Base-by-base conservation (phyloP, 2,329 filamentous ascomycete species). In the Sclerotinia sclerotiorum region DNA sequence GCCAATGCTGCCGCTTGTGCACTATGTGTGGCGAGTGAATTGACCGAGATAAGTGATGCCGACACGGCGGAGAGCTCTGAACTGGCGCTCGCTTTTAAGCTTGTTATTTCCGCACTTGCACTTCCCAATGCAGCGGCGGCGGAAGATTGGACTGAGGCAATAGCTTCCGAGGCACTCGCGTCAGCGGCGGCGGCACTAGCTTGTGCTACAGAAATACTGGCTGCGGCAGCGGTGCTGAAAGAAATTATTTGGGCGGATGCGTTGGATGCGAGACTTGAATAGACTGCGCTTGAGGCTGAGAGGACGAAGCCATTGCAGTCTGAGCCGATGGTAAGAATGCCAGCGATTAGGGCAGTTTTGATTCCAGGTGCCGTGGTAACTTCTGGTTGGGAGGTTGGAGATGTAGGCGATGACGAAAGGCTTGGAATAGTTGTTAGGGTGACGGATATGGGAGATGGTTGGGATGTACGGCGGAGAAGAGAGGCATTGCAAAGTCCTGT, bases 401-500 rank as follows among this genome's bases (percentile, higher is more conserved):
- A 60, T n/a, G 27, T 24, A 48, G 54, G 21, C 5, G 52, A 60
- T 49, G 64, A 27, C 17, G 44, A 52, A 42, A 39, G 17, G 7
- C 35, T 44, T 57, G 48, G n/a, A 39, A 46, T 27, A 13, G 56
- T 35, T 46, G 44, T 67, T 62, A 56, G 35, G 21, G 32, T 13
- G 8, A 19, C 32, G n/a, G 56, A 42, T 62, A 32, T 42, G 27
- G 65, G 19, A 21, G 55, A 39, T 7, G 21, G 35, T 3, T 44
- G 19, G 19, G 62, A 21, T 32, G 32, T 24, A 17, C 56, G 44
- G 5, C 32, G 44, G n/a, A 61, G 48, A 24, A 52, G 35, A 46
- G 65, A 67, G 21, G 56, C 65, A 19, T 62, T 39, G 27, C 65
- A 67, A 19, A 67, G 48, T 42, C 35, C 32, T 32, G 51, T 27